Percentiles rank a stretch among this genome's conserved stretches.
phyloP scores from a whole-genome alignment of 441 rosid genomes.

The Brassica balearica region DNA sequence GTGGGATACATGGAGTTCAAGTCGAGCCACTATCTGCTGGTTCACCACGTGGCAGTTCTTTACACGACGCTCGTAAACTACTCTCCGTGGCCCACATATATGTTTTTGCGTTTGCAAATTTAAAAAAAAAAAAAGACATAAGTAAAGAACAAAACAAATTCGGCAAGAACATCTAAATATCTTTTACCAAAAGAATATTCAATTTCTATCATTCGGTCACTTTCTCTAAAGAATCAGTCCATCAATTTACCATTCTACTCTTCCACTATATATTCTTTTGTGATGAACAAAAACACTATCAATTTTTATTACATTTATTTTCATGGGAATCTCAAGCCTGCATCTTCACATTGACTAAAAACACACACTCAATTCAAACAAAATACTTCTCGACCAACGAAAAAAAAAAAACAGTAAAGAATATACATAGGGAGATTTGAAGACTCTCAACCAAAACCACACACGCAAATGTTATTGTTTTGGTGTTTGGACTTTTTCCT shows the following conservation, averaged over 20 bases:
- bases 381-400: neutral
- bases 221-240: neutral
- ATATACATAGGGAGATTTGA: neutral
- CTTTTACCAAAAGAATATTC: neutral
- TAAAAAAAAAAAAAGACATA: neutral
- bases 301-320: no score
- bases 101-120: neutral
- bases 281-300: neutral
- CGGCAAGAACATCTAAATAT: neutral
- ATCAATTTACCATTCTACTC: neutral
- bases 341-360: neutral
- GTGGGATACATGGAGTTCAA: slow-evolving; percentile 25
- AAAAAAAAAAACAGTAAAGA: neutral
- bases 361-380: neutral
- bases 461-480: neutral
- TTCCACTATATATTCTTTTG: neutral
- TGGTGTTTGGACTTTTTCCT: neutral
- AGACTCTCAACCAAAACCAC: slow-evolving; percentile 11
- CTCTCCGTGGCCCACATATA: neutral
- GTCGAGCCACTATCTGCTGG: neutral
- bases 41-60: neutral
- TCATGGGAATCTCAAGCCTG: neutral
- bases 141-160: neutral
- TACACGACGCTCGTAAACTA: neutral
- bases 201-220: neutral